phyloP scores from a whole-genome alignment of 1,139 yeast genomes.

The Hyphopichia burtonii region DNA sequence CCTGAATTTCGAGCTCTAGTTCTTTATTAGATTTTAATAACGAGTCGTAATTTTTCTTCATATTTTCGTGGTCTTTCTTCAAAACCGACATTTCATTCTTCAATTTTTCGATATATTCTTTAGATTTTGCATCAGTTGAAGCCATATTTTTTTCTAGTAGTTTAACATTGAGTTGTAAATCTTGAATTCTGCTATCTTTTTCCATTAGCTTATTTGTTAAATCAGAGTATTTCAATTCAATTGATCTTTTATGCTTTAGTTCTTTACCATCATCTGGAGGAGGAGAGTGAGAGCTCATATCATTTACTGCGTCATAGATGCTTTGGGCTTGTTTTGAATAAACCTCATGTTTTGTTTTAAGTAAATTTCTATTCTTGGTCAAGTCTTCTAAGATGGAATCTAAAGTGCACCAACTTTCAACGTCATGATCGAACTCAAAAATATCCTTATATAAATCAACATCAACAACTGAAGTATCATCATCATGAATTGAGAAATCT shows the following conservation, averaged over 20 bases:
- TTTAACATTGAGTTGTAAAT: conserved; percentile 39
- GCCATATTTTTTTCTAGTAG: conserved; percentile 42
- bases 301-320: conserved; percentile 4
- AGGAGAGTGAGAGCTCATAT: conserved; percentile 1
- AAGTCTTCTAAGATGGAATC: neutral
- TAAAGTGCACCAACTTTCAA: conserved; percentile 5
- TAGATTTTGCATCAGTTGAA: conserved; percentile 30
- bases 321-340: conserved; percentile 6
- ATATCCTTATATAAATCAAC: conserved; percentile 5
- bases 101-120: conserved; percentile 22
- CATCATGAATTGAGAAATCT: conserved; percentile 2
- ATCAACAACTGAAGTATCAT: neutral
- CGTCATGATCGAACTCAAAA: conserved; percentile 6
- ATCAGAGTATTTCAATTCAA: conserved; percentile 4
- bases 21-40: conserved; percentile 16
- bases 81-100: conserved; percentile 20
- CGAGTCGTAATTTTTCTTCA: conserved; percentile 13
- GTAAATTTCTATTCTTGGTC: neutral
- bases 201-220: conserved; percentile 14
- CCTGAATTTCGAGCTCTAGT: conserved; percentile 18
- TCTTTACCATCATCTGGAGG: neutral
- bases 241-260: neutral
- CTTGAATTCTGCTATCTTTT: conserved; percentile 36
- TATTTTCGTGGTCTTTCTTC: conserved; percentile 17
- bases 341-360: neutral